Evolutionary conservation across 495 filamentous ascomycete species (phyloP).

Genomic region (Hypoxylon fuscum): DNA sequence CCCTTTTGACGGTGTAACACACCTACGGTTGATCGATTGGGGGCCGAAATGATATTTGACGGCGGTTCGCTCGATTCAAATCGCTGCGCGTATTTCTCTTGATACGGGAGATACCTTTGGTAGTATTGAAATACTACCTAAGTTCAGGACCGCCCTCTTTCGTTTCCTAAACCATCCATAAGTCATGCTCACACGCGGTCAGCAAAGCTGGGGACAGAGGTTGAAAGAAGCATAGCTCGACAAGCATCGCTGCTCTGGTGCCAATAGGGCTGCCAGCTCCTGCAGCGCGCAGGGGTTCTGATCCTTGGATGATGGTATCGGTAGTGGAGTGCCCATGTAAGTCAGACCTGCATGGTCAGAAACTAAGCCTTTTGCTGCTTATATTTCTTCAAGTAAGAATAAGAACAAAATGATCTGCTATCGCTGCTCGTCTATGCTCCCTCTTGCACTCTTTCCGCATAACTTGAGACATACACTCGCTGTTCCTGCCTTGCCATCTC

Average conservation of each 20-base stretch:
- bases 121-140: no score
- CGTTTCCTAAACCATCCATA: neutral
- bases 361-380: constrained; percentile 5
- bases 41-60: constrained; percentile 1
- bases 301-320: constrained; percentile 1
- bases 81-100: neutral
- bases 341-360: constrained; percentile 18
- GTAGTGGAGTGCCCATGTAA: constrained; percentile 19
- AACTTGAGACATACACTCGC: neutral
- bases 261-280: constrained; percentile 17
- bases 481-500: no score
- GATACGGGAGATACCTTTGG: no score
- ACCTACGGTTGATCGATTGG: neutral
- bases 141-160: neutral
- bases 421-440: neutral
- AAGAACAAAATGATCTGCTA: constrained; percentile 2
- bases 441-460: neutral
- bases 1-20: neutral
- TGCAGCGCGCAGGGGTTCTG: constrained; percentile 7
- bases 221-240: constrained; percentile 13
- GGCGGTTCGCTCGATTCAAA: neutral
- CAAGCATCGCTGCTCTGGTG: constrained; percentile 1
- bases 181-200: constrained; percentile 14
- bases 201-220: constrained; percentile 22
- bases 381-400: constrained; percentile 10